Base-by-base conservation (phyloP, 2,329 filamentous ascomycete species). In the Colletotrichum shisoi region DNA sequence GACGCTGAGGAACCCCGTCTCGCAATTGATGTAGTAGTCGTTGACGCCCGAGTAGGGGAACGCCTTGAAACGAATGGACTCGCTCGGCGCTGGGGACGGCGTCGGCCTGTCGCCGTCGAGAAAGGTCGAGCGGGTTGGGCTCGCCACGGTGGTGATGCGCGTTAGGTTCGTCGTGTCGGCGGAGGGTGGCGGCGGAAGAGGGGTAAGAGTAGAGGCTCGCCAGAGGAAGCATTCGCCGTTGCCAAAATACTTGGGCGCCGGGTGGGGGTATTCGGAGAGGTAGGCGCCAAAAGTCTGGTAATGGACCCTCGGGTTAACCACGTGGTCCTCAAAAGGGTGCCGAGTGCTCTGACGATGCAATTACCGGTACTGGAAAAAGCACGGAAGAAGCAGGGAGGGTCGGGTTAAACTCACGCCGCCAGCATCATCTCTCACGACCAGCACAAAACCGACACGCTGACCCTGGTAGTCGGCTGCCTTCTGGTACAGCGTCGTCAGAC, bases 31-130 rank as follows among this genome's bases (percentile, higher is more conserved):
- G 82, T 94, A 93, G 76, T 96, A 99, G 78, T 98, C 95, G 77
- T 99, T 98, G 46, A 96, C 87, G 5, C 95, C 95, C 63, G 91
- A 96, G 75, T 97, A 98, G 0, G 94, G 94, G 73, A 98, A 99
- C 0, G 94, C 94, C 79, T 97, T 97, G 85, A 99, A 99, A 21
- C 95, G 89, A 71, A 98, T 92, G 31, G 88, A 85, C 69, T 94
- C 91, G 4, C 88, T 86, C 4, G 88, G 87, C 31, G 83, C 85
- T 1, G 85, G 73, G 4, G 67, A 73, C 39, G 71, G 58, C 71
- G 5, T 73, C 72, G 12, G 74, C 72, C 21, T 75, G 72, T 51
- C 72, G 42, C 58, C 42, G 17, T 56, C 39, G 40, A 62, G 8
- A 62, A 72, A 72, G 57, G 68, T 68, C 48, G 69, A 65, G 46